phyloP scores from a whole-genome alignment of 139 green algal genomes.

The Marvania coccoides region DNA sequence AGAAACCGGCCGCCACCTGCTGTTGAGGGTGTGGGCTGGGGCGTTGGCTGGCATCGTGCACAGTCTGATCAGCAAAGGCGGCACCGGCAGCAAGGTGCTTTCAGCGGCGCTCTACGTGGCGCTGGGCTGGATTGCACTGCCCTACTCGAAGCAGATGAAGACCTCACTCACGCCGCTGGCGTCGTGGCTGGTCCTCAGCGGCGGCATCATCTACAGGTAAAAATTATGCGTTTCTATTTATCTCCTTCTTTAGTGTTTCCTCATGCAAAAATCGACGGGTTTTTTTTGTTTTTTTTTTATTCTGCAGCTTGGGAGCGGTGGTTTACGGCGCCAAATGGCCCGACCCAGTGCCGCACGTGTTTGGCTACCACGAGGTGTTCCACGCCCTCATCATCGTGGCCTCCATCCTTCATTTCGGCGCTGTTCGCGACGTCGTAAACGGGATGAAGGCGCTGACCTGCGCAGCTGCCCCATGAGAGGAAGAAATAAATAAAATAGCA shows the following conservation, averaged over 20 bases:
- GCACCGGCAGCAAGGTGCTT: conserved; percentile 8
- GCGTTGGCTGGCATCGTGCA: conserved; percentile 19
- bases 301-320: conserved; percentile 28
- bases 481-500: no score
- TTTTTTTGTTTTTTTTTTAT: not conserved
- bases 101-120: conserved; percentile 16
- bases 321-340: conserved; percentile 28
- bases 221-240: no score
- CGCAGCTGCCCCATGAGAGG: no score
- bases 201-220: conserved; percentile 1
- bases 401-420: conserved; percentile 16
- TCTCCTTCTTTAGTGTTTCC: no score
- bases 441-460: not conserved
- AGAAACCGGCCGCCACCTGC: not conserved
- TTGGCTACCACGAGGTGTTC: conserved; percentile 50
- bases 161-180: not conserved
- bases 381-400: conserved; percentile 26
- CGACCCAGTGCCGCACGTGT: conserved; percentile 18
- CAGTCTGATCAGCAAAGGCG: conserved; percentile 21
- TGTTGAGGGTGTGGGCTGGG: conserved; percentile 24
- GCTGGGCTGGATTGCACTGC: conserved; percentile 19
- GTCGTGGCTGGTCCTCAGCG: conserved; percentile 3
- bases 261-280: no score
- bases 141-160: not conserved
- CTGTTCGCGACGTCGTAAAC: conserved; percentile 3